Evolutionary conservation across 2,329 filamentous ascomycete genomes (phyloP), one percentile per base, ranked within the genome.

Genomic region (Calonectria honghensis): DNA sequence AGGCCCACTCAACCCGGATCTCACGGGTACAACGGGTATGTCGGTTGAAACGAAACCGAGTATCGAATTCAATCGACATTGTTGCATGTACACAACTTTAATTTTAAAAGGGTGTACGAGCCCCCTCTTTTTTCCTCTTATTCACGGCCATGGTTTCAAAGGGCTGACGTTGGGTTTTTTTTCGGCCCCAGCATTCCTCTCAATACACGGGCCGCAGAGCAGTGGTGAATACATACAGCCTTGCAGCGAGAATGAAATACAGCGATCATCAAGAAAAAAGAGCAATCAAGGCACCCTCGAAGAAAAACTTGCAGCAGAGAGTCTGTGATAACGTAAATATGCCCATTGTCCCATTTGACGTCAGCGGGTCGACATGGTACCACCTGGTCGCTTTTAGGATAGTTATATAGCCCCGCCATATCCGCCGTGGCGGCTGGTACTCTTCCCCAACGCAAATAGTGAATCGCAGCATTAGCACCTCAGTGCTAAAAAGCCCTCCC

Each of bases 331-430:
- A 45, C 41, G n/a, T 18, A 45, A 45, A 59, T 9, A 16, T 37
- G 20, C 14, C 10, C 16, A n/a, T 20, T 20, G 27, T 59, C 18
- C 52, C 20, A 20, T 20, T 37, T 59, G 51, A 59, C 52, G 52
- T 59, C 52, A 59, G 52, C 9, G 31, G 31, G 20, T 9, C 52
- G 18, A 59, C 31, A 35, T 37, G 52, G 52, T 59, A 24, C 31
- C 20, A 24, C 52, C 52, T 32, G 1, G 31, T 59, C 37, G 4
- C 10, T 35, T 59, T 35, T 59, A 18, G 10, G 10, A 37, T 10
- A 13, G 16, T 24, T 59, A 59, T 59, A 59, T 59, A 59, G 52
- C 52, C 52, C 52, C 52, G 54, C 32, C 54, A 39, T 14, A 59
- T 39, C 54, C 54, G 32, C 32, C 24, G 32, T 39, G 20, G n/a